Evolutionary conservation across 2,329 filamentous ascomycete genomes (phyloP), one percentile per base, ranked within the genome.

Genomic region (Scedosporium dehoogii): DNA sequence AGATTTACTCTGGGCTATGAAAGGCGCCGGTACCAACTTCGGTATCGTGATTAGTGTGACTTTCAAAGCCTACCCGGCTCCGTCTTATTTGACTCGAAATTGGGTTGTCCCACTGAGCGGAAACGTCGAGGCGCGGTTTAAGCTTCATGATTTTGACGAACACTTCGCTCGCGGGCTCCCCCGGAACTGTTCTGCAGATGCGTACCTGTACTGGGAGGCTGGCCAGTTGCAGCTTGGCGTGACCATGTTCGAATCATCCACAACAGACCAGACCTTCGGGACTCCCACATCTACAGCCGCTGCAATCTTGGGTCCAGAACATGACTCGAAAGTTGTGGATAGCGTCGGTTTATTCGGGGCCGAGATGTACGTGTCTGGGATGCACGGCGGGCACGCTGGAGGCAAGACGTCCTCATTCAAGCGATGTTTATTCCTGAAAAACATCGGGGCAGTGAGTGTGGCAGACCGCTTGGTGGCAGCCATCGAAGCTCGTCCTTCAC

Each of bases 371-470:
- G 77, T 88, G 70, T 80, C 80, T 1, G 67, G 64, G 12, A 83
- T 88, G 79, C 82, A 87, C 59, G 80, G 81, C 25, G 83, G 83
- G 0, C 83, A 87, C 60, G 75, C 75, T 18, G 73, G 78, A 23
- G 78, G 80, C 66, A 87, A 85, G 73, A 87, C 83, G 0, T 86
- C 81, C 9, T 78, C 84, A 0, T 87, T 88, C 74, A 87, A 87
- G 73, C 78, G 85, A 66, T 87, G 85, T 68, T 51, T 87, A 33
- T 87, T 88, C 67, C 70, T 88, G 6, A 81, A 81, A 63, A 0
- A 68, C 44, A 79, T 86, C 12, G 74, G 74, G 64, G 63, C 62
- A 59, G 46, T 1, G 2, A 61, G 70, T 1, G 46, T 82, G 0
- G 67, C 70, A 25, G 57, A 72, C 1, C 66, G 67, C 4, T 71